Percentiles rank a stretch among this genome's conserved stretches.
Evolutionary conservation across 2,329 filamentous ascomycete species (phyloP).

Genomic region (Xylaria multiplex): DNA sequence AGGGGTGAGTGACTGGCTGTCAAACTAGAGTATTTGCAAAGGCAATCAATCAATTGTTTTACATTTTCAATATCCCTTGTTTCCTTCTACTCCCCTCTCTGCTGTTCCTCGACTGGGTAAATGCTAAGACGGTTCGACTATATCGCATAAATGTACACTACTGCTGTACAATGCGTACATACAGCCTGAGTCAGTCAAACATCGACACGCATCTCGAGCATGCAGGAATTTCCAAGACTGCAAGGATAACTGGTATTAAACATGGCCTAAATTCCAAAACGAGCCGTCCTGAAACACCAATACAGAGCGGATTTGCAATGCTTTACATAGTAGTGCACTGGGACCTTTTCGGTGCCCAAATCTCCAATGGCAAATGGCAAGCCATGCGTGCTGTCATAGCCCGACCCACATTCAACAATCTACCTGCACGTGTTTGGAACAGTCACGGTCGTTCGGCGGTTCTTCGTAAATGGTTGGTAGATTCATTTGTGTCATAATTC

Average conservation of each 20-base stretch:
- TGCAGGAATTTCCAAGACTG: neutral
- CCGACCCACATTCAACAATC: slow-evolving; percentile 13
- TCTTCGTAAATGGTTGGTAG: slow-evolving; percentile 15
- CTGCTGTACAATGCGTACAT: neutral
- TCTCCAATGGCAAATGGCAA: slow-evolving; percentile 16
- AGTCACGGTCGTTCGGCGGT: slow-evolving; percentile 12
- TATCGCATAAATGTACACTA: no score
- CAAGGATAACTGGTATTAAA: neutral
- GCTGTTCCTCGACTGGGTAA: slow-evolving; percentile 17
- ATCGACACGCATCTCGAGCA: slow-evolving; percentile 15
- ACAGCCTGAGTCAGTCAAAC: slow-evolving; percentile 11
- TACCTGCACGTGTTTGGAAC: slow-evolving; percentile 18
- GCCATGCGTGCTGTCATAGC: slow-evolving; percentile 9
- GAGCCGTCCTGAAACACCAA: slow-evolving; percentile 22
- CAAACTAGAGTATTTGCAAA: slow-evolving; percentile 4
- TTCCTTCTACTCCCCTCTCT: neutral
- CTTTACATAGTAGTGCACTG: slow-evolving; percentile 13
- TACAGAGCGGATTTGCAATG: slow-evolving; percentile 12
- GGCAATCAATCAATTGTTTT: neutral
- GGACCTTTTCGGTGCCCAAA: neutral
- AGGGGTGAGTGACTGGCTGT: neutral
- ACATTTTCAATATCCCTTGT: neutral
- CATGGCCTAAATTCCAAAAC: neutral
- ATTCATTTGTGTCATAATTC: slow-evolving; percentile 16
- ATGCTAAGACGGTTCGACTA: neutral